A percentile compares a stretch with the other conserved stretches of the same genome.
Conservation (phyloP, 2,329 filamentous ascomycete genomes). For the Ceratocystis destructans region DNA sequence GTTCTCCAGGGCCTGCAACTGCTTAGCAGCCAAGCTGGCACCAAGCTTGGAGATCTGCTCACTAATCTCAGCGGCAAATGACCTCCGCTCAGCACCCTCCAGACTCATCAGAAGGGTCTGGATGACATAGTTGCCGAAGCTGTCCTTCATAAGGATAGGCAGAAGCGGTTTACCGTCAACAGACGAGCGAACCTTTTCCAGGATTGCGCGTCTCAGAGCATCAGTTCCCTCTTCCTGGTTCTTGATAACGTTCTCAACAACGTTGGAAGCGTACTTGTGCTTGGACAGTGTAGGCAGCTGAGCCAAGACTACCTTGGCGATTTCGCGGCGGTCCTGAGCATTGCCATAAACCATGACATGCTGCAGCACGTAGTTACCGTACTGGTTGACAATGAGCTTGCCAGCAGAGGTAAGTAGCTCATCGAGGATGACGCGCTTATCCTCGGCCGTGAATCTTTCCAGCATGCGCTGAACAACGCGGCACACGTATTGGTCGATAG, state of each 20-base stretch:
- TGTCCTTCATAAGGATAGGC: constrained; percentile 69
- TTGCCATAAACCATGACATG: constrained; percentile 74
- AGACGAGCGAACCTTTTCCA: constrained; percentile 1
- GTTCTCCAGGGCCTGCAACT: constrained; percentile 32
- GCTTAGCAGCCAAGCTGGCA: constrained; percentile 51
- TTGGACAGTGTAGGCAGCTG: constrained; percentile 67
- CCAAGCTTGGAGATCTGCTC: constrained; percentile 48
- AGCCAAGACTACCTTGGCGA: constrained; percentile 59
- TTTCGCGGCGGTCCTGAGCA: constrained; percentile 53
- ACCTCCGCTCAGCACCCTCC: constrained; percentile 43
- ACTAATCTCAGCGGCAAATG: constrained; percentile 50
- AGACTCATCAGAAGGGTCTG: constrained; percentile 65
- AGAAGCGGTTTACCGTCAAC: constrained; percentile 56
- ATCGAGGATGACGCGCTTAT: constrained; percentile 57
- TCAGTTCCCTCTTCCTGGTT: constrained; percentile 25
- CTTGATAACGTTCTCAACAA: constrained; percentile 84
- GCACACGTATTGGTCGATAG: constrained; percentile 74
- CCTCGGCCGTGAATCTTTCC: constrained; percentile 61
- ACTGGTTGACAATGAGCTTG: constrained; percentile 70
- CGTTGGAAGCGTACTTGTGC: constrained; percentile 94
- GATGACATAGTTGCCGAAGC: constrained; percentile 91
- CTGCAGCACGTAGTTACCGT: constrained; percentile 92
- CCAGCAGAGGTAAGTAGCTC: constrained; percentile 64
- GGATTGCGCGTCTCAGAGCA: background rate
- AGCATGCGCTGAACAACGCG: constrained; percentile 86